Evolutionary conservation across 169 alveolate genomes (phyloP), one percentile per base, ranked within the genome.

Genomic region (Eimeria acervulina): DNA sequence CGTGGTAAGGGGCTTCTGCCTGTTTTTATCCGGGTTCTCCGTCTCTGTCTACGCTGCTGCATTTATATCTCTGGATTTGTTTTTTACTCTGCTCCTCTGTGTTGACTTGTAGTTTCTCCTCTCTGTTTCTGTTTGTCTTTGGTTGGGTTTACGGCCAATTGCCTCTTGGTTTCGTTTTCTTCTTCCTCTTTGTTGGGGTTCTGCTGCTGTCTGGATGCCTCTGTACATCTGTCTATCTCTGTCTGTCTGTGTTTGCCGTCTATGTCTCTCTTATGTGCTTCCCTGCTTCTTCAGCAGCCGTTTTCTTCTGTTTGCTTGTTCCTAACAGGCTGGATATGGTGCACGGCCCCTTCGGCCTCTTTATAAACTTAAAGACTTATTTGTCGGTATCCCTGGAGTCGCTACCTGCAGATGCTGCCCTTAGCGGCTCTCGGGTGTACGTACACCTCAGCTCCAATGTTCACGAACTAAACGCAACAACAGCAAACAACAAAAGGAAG

Each of bases 291-390:
- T 5, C 36, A 8, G 33, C 52, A 38, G 87, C 52, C 17, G 61
- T 63, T 33, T 89, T 12, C 31, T 40, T 36, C 44, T 55, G 38
- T 85, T 7, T 81, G 44, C 15, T 36, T 72, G 36, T 40, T 33
- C 5, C 38, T 40, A 38, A 8, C 90, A 97, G 98, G 95, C 95
- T 96, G 80, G 98, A 96, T 55, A 96, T 93, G 89, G 97, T 95
- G 44, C 87, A 95, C 63, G 97, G 97, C 59, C 97, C 97, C 6
- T 96, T 95, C 81, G 98, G 98, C 33, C 96, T 98, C 10, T 98
- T 95, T 87, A 85, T 98, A 2, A 98, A 98, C 97, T 68, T 98
- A 93, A 94, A 74, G 87, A 96, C 97, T 0, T 98, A 85, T 59
- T 95, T 96, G 33, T 96, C 98, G 0, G 97, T 95, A 61, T 97